Evolutionary conservation across 2,329 filamentous ascomycete species (phyloP), one percentile per base, ranked within the genome.

Genomic region (Volutella citrinella): DNA sequence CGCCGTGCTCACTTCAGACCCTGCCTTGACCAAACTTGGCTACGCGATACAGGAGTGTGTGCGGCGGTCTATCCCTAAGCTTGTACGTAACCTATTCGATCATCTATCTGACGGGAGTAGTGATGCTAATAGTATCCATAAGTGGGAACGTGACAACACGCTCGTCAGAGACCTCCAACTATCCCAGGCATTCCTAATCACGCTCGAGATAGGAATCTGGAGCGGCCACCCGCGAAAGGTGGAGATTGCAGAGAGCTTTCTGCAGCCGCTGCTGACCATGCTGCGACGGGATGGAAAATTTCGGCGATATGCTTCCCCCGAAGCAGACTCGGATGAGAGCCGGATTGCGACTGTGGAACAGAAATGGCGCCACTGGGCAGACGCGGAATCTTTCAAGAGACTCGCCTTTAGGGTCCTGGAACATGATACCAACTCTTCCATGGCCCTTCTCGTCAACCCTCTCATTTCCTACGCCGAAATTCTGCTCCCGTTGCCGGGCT

Each of bases 1-100:
- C 3, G 65, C 65, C 0, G 56, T 63, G 0, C 34, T 59, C 10
- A 66, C 64, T 2, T 51, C 55, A 0, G 54, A 64, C 3, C 57
- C 60, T 10, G 56, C 61, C 0, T 45, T 68, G 5, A 47, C 59
- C 9, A 65, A 63, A 6, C 46, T 68, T 14, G 65, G 65, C 1
- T 65, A 59, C 42, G 64, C 65, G 2, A 43, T 68, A 17, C 53
- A 65, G 16, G 65, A 68, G 34, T 59, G 59, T 17, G 47, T 63
- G 9, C 51, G 29, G 17, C 22, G 40, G 10, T 37, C 45, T 4
- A 36, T 51, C 6, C 27, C 47, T 3, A 45, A 44, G 30, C 45
- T 37, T 11, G 47, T 48, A 5, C 21, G 47, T 33, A 4, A 5
- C 7, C 11, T 11, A 13, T 7, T 7, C 7, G 11, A 11, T 26